Base-by-base conservation (phyloP, 192 early-diverging fungal genomes). In the Phlyctochytrium arcticum region DNA sequence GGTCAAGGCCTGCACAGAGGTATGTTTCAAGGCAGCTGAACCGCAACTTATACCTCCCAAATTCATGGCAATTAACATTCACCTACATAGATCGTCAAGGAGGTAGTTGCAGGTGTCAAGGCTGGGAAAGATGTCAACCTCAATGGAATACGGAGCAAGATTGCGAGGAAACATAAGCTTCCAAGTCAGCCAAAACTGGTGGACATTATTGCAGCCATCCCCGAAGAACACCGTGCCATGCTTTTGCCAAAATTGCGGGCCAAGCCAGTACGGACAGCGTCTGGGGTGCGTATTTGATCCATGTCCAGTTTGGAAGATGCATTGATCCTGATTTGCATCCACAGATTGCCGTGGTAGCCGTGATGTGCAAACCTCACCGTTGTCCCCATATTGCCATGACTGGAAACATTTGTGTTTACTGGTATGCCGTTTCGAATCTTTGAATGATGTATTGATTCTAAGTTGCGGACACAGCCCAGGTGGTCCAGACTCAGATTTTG, bases 301-400 rank as follows among this genome's bases (percentile, higher is more conserved):
- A 44, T 12, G 12, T n/a, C 12, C 21, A 2, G 2, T 44, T 44
- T 44, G 39, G 21, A n/a, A n/a, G 15, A 19, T 12, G 2, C 2
- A 0, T 44, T 2, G 2, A 44, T 19, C 21, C 0, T 44, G 39
- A n/a, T 19, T 2, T 19, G 15, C 39, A n/a, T 54, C 17, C 15
- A 3, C 65, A 91, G 88, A 92, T 97, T 77, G 94, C 97, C 60
- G 87, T 97, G 33, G 87, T 92, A 31, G 93, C 93, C 34, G 93
- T 95, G 57, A 95, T 95, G 93, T 95, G 93, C 81, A 95, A 95
- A 68, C 93, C 93, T 31, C 93, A 95, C 67, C 73, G 93, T 50
- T 99, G 97, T 65, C 97, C 97, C 24, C 97, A 99, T 66, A 97
- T 99, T 68, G 94, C 97, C 36, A 94, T 97, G 90, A 98, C 97